Conservation (phyloP, 1,139 yeast genomes). For the Eremothecium sinecaudum region DNA sequence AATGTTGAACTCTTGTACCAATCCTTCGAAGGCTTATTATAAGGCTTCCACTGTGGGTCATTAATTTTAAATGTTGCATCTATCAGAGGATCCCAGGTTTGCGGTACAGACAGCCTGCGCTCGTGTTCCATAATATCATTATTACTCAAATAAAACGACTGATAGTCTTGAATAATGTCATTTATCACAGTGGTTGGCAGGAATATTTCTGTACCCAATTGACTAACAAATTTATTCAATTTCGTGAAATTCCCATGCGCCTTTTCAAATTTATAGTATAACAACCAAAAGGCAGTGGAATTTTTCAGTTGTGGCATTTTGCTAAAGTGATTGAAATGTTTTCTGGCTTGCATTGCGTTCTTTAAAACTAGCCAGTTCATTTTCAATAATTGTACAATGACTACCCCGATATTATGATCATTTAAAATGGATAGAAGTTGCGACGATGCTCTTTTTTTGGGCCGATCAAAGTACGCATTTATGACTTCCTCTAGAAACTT, state of each 20-base stretch:
- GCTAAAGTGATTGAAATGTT: conserved; percentile 37
- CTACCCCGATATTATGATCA: conserved; percentile 30
- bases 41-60: conserved; percentile 24
- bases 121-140: conserved; percentile 19
- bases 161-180: conserved; percentile 33
- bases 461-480: conserved; percentile 15
- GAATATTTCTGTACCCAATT: conserved; percentile 37
- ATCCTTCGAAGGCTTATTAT: conserved; percentile 14
- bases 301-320: conserved; percentile 33
- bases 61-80: conserved; percentile 23
- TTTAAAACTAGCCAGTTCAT: conserved; percentile 31
- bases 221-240: conserved; percentile 36
- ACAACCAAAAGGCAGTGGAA: conserved; percentile 47
- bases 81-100: conserved; percentile 20
- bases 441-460: conserved; percentile 12
- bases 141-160: conserved; percentile 27
- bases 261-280: conserved; percentile 45
- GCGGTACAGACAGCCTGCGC: conserved; percentile 8
- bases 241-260: conserved; percentile 37
- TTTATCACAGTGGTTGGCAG: conserved; percentile 44
- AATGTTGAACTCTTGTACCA: conserved; percentile 31
- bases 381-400: conserved; percentile 35
- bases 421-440: conserved; percentile 28
- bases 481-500: conserved; percentile 23
- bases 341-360: conserved; percentile 34